Conservation (phyloP, 2,329 filamentous ascomycete genomes). For the Botrytis hyacinthi region DNA sequence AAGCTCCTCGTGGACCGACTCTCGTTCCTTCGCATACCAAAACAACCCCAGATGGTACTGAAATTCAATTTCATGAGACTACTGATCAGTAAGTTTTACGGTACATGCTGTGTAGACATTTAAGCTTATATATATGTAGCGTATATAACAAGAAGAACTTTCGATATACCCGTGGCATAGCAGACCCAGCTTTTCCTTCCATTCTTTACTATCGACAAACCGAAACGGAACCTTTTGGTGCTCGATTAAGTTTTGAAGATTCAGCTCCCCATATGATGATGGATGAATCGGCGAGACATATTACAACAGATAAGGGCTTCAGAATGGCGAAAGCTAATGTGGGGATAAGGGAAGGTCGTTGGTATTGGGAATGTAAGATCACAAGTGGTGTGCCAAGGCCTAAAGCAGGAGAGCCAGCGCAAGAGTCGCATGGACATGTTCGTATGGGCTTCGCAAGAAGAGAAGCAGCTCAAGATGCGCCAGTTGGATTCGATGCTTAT, state of each 20-base stretch:
- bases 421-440: slow-evolving; percentile 53
- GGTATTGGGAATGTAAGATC: slow-evolving; percentile 93
- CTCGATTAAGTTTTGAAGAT: slow-evolving; percentile 91
- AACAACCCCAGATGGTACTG: slow-evolving; percentile 48
- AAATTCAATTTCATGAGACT: slow-evolving; percentile 59
- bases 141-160: slow-evolving; percentile 70
- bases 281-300: slow-evolving; percentile 68
- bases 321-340: slow-evolving; percentile 89
- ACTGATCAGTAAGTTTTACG: slow-evolving; percentile 57
- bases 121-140: slow-evolving; percentile 40
- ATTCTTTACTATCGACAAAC: slow-evolving; percentile 87
- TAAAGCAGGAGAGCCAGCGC: slow-evolving; percentile 30
- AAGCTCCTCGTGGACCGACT: slow-evolving; percentile 55
- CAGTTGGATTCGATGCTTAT: slow-evolving; percentile 85
- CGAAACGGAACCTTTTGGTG: slow-evolving; percentile 77
- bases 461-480: slow-evolving; percentile 78
- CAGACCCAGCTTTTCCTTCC: slow-evolving; percentile 81
- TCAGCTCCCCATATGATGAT: slow-evolving; percentile 82
- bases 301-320: slow-evolving; percentile 91
- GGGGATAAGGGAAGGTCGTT: slow-evolving; percentile 80
- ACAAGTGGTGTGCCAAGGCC: slow-evolving; percentile 65
- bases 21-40: slow-evolving; percentile 57
- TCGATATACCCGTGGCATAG: slow-evolving; percentile 86
- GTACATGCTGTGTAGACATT: background rate
- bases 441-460: slow-evolving; percentile 83